phyloP scores from a whole-genome alignment of 208 protist species.

The Wallacemonas sp. region DNA sequence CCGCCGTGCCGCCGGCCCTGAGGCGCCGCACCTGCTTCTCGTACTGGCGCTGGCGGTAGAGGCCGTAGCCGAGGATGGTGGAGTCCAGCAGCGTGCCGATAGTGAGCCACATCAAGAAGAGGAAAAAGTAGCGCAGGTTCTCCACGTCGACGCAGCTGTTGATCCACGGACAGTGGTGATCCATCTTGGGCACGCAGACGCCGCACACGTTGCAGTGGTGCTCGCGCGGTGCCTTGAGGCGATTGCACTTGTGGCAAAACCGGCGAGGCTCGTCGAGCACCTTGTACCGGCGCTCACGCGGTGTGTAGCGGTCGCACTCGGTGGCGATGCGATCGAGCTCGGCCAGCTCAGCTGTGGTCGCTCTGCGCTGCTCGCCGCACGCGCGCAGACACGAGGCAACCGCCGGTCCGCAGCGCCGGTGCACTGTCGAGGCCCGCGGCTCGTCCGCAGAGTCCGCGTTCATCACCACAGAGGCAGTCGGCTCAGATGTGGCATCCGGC shows the following conservation, averaged over 20 bases:
- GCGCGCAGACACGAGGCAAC: background rate
- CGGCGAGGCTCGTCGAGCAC: constrained; percentile 68
- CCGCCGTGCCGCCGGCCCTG: constrained; percentile 1
- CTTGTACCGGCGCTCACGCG: constrained; percentile 28
- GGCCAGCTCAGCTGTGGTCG: constrained; percentile 13
- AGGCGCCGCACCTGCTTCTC: constrained; percentile 18
- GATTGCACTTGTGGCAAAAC: constrained; percentile 62
- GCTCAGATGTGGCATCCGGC: constrained; percentile 17
- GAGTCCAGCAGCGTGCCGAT: constrained; percentile 33
- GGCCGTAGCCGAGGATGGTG: constrained; percentile 36
- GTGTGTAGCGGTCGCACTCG: constrained; percentile 30
- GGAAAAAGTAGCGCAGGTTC: constrained; percentile 85
- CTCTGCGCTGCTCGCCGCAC: background rate
- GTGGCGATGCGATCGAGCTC: constrained; percentile 46
- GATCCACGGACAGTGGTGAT: constrained; percentile 93
- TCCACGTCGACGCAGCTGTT: constrained; percentile 87
- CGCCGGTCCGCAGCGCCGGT: constrained; percentile 3
- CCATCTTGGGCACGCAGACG: constrained; percentile 79
- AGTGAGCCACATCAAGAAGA: constrained; percentile 66
- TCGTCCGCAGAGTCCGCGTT: constrained; percentile 7
- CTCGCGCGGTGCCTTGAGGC: constrained; percentile 86
- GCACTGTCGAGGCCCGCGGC: background rate
- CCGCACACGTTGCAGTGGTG: constrained; percentile 86
- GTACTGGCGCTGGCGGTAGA: constrained; percentile 26
- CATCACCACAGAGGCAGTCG: background rate